phyloP scores from a whole-genome alignment of 2,329 filamentous ascomycete genomes.

The Aspergillus spinulosporus region DNA sequence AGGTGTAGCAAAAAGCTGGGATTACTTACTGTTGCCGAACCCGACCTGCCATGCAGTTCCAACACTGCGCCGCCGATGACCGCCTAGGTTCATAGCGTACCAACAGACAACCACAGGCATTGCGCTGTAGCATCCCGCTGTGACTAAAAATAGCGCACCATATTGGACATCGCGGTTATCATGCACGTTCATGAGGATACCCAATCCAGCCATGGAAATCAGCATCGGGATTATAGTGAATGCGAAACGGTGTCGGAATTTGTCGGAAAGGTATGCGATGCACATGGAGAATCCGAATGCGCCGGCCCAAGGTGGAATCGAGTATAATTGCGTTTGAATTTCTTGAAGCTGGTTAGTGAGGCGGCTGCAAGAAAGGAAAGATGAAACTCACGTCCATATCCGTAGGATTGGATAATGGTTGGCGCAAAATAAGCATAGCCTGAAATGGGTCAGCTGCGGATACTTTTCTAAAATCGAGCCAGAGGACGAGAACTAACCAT shows the following conservation, averaged over 20 bases:
- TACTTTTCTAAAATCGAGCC: neutral
- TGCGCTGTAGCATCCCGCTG: conserved; percentile 77
- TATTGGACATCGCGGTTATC: conserved; percentile 67
- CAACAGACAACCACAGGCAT: conserved; percentile 86
- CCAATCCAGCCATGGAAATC: conserved; percentile 72
- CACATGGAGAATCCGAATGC: conserved; percentile 79
- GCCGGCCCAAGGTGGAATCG: conserved; percentile 63
- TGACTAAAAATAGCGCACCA: conserved; percentile 76
- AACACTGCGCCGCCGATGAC: conserved; percentile 69
- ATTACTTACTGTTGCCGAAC: conserved; percentile 63
- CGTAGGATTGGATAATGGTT: conserved; percentile 67
- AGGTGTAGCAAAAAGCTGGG: neutral
- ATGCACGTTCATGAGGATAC: conserved; percentile 71
- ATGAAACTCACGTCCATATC: conserved; percentile 51
- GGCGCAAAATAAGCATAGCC: conserved; percentile 75
- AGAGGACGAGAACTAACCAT: conserved; percentile 45
- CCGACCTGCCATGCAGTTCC: conserved; percentile 76
- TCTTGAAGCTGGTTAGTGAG: conserved; percentile 26
- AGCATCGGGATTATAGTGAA: conserved; percentile 70
- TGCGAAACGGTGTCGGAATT: conserved; percentile 67
- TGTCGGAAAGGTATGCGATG: conserved; percentile 71
- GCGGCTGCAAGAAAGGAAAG: neutral
- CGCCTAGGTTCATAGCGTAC: conserved; percentile 78
- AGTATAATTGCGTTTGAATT: conserved; percentile 55
- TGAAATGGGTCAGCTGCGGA: conserved; percentile 22